phyloP scores from a whole-genome alignment of 148 eudicot genomes.

The Chenopodium berlandieri region DNA sequence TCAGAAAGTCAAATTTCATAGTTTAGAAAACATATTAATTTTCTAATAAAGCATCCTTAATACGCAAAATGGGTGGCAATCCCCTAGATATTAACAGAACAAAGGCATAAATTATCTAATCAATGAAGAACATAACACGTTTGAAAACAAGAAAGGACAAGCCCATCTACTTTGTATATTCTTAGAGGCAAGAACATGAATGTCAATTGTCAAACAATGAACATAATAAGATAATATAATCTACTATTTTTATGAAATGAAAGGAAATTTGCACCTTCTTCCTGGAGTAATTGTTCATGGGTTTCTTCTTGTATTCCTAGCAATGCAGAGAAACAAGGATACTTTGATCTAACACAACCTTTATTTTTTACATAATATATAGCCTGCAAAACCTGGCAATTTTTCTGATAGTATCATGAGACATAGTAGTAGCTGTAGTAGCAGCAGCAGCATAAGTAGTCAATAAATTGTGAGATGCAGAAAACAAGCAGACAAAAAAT shows the following conservation, averaged over 20 bases:
- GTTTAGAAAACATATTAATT: neutral
- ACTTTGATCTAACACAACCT: neutral
- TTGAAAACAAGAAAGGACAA: neutral
- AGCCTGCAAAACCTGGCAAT: conserved; percentile 3
- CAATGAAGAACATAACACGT: neutral
- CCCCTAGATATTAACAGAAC: neutral
- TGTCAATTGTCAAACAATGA: neutral
- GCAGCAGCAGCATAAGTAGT: conserved; percentile 7
- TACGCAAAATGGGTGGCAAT: neutral
- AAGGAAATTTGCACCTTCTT: neutral
- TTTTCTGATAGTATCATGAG: neutral
- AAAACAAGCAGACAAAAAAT: neutral
- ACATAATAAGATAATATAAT: neutral
- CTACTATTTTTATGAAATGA: conserved; percentile 15
- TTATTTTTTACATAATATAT: neutral
- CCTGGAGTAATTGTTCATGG: conserved; percentile 16
- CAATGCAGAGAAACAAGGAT: neutral
- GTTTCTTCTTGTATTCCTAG: conserved; percentile 7
- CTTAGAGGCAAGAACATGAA: neutral
- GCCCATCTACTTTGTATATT: neutral
- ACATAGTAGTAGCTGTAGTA: conserved; percentile 4
- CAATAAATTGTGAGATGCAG: neutral
- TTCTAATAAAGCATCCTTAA: neutral
- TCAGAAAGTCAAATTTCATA: no score
- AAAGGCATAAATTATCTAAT: neutral